These are phyloP conservation scores for Lentinula sp. DNA, from an alignment of 768 basidiomycete genomes.

Conservation along the genomic window DNA sequence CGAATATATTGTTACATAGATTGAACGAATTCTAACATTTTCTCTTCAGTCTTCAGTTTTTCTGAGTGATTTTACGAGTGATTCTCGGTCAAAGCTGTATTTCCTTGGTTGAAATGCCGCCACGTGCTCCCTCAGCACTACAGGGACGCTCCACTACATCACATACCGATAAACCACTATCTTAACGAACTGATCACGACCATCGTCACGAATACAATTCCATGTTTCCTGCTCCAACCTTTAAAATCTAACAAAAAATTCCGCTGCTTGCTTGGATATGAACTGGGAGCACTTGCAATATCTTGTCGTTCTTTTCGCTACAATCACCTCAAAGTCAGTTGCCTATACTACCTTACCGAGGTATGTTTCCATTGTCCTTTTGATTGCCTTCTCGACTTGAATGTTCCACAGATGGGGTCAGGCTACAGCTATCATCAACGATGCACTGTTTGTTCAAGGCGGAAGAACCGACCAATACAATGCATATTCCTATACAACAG, in stretches of 20 bases:
- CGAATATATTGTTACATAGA: neutral
- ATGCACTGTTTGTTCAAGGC: slow-evolving; percentile 67
- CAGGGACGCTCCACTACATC: neutral
- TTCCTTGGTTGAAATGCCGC: too few relatives aligned
- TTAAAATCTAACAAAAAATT: neutral
- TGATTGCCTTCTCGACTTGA: neutral
- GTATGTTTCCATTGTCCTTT: neutral
- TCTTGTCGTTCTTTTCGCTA: neutral
- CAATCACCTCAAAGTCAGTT: neutral
- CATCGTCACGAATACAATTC: neutral
- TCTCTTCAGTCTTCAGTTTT: too few relatives aligned
- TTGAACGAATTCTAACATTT: too few relatives aligned
- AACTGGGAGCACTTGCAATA: neutral
- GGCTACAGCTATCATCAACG: slow-evolving; percentile 51
- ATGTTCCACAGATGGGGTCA: slow-evolving; percentile 71
- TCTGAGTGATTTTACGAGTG: too few relatives aligned
- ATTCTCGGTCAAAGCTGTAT: too few relatives aligned
- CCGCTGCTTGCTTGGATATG: neutral
- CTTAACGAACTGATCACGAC: slow-evolving; percentile 7
- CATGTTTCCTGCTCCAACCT: neutral
- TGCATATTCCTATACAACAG: slow-evolving; percentile 65
- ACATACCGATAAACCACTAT: neutral
- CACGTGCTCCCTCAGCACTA: too few relatives aligned
- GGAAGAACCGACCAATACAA: slow-evolving; percentile 74
- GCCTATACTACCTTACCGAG: slow-evolving; percentile 1